These are phyloP conservation scores for Tricholoma sp. DNA, from an alignment of 768 basidiomycete species.

Conservation along the genomic window DNA sequence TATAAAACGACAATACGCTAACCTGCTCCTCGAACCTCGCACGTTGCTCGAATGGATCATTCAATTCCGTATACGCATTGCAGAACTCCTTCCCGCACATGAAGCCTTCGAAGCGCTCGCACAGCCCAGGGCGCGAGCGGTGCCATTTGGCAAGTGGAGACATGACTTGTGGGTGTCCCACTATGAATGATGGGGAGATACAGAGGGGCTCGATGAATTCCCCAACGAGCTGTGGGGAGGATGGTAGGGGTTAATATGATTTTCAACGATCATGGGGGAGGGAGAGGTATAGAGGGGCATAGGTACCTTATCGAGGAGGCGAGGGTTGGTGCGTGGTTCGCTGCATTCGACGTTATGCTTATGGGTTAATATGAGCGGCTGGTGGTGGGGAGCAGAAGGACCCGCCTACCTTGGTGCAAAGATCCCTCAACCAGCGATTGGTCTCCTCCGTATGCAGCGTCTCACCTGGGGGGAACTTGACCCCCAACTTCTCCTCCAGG, in stretches of 20 bases:
- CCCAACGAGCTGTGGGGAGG: conserved; percentile 71
- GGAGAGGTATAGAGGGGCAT: too few relatives aligned
- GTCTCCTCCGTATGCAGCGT: conserved; percentile 83
- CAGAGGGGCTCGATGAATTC: conserved; percentile 98
- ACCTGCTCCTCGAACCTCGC: conserved; percentile 94
- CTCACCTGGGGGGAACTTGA: conserved; percentile 91
- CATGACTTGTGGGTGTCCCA: conserved; percentile 99
- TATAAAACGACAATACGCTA: conserved; percentile 3
- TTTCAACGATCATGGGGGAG: not conserved
- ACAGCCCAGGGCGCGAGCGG: conserved; percentile 92
- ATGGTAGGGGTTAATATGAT: not conserved
- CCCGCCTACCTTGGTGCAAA: conserved; percentile 71
- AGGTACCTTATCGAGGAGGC: conserved; percentile 87
- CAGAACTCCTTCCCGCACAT: conserved; percentile 98
- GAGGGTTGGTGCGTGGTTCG: conserved; percentile 92
- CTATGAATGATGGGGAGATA: conserved; percentile 95
- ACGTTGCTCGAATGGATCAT: conserved; percentile 96
- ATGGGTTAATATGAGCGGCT: not conserved
- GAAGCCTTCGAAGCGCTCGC: conserved; percentile 98
- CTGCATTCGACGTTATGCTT: conserved; percentile 96
- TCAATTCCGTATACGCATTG: conserved; percentile 99
- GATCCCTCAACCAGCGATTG: conserved; percentile 80
- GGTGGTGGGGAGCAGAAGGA: not conserved
- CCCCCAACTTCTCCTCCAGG: conserved; percentile 86
- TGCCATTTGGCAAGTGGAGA: conserved; percentile 99